Evolutionary conservation across 2,329 filamentous ascomycete species (phyloP), one percentile per base, ranked within the genome.

Genomic region (Biscogniauxia marginata): DNA sequence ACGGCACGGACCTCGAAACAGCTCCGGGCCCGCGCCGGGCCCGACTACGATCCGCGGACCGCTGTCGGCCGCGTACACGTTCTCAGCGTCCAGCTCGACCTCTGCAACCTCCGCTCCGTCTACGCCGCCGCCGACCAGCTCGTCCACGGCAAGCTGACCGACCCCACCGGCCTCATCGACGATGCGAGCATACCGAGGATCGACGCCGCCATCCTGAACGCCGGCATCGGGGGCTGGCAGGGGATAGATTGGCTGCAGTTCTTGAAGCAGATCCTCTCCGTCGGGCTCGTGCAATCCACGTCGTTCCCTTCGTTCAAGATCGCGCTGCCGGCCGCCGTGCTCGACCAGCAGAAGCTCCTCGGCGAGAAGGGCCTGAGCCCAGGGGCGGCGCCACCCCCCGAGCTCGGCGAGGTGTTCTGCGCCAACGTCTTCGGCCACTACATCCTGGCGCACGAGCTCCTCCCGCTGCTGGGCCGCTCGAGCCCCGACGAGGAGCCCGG

Each of bases 401-500:
- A 78, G 4, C 76, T 99, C 0, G 93, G 91, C 3, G 82, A 91
- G 63, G 85, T 96, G 18, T 99, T 98, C 71, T 89, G 88, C 70
- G 88, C 93, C 50, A 98, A 98, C 69, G 83, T 96, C 24, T 98
- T 99, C 70, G 95, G 95, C 0, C 95, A 99, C 75, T 98, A 99
- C 71, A 76, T 97, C 67, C 84, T 99, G 21, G 84, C 85, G 16
- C 93, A 96, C 71, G 85, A 88, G 68, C 81, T 98, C 9, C 81
- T 89, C 63, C 88, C 91, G 0, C 78, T 97, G 9, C 81, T 99
- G 64, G 75, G 77, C 65, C 77, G 84, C 50, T 67, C 73, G 16
- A 65, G 67, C 44, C 61, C 73, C 55, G 61, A 73, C 43, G 69
- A 77, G 3, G 55, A 74, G 1, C 76, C 78, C 0, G 89, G 86